phyloP scores from a whole-genome alignment of 495 filamentous ascomycete genomes.

The Friedmanniomyces endolithicus region DNA sequence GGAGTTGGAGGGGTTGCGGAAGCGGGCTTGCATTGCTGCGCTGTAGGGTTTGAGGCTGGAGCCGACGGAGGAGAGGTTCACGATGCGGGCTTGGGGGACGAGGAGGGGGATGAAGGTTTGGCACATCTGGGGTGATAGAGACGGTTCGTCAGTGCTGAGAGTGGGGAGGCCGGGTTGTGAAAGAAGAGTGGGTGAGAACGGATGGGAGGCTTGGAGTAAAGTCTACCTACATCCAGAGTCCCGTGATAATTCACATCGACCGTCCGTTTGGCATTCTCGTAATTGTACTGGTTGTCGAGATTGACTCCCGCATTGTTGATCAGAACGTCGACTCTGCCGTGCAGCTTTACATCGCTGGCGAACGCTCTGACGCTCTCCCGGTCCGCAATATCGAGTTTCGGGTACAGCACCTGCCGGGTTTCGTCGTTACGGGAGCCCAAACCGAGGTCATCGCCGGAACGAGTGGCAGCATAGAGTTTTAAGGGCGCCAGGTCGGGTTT shows the following conservation, averaged over 20 bases:
- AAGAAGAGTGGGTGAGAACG: background rate
- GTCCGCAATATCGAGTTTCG: conserved; percentile 16
- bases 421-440: background rate
- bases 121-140: conserved; percentile 18
- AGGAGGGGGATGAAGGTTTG: conserved; percentile 14
- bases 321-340: conserved; percentile 16
- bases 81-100: conserved; percentile 20
- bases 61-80: conserved; percentile 28
- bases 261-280: conserved; percentile 18
- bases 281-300: conserved; percentile 11
- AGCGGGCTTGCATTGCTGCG: conserved; percentile 4
- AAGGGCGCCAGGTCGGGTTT: background rate
- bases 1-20: conserved; percentile 5
- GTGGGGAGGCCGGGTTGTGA: background rate
- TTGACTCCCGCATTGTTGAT: conserved; percentile 22
- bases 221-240: conserved; percentile 10
- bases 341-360: conserved; percentile 1
- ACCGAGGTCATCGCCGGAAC: conserved; percentile 8
- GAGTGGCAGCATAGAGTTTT: conserved; percentile 11
- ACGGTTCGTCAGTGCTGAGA: background rate
- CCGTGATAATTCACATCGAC: conserved; percentile 21
- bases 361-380: conserved; percentile 11
- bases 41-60: conserved; percentile 15
- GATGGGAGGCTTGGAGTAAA: background rate
- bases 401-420: conserved; percentile 8